Evolutionary conservation across 257 asterid genomes (phyloP).

Genomic region (Ballota nigra): DNA sequence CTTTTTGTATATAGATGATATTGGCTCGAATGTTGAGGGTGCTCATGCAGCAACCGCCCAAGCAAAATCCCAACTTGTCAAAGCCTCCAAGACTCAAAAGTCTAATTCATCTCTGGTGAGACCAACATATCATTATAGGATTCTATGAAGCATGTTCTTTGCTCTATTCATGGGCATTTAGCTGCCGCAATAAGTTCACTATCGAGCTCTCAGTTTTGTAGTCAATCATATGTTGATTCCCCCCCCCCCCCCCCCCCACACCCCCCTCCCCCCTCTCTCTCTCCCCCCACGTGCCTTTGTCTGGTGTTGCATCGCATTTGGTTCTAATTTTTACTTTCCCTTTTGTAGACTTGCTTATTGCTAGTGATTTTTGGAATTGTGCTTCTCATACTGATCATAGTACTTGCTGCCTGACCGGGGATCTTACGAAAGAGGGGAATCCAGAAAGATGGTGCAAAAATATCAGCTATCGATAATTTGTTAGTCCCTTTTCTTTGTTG

Average conservation of each 20-base stretch:
- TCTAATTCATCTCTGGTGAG: slow-evolving; percentile 94
- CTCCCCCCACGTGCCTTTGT: neutral
- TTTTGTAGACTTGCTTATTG: slow-evolving; percentile 74
- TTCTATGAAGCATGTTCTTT: neutral
- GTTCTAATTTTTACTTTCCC: neutral
- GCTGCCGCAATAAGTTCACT: too few relatives aligned
- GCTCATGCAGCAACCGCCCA: slow-evolving; percentile 85
- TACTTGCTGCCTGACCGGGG: slow-evolving; percentile 54
- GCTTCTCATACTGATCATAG: slow-evolving; percentile 69
- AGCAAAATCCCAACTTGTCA: slow-evolving; percentile 75
- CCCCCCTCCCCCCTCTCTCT: neutral
- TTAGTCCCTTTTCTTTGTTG: slow-evolving; percentile 17
- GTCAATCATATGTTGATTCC: too few relatives aligned
- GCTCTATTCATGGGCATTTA: too few relatives aligned
- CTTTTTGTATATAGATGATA: slow-evolving; percentile 52
- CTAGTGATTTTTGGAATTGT: slow-evolving; percentile 81
- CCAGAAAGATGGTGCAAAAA: slow-evolving; percentile 16
- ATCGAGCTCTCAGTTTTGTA: too few relatives aligned
- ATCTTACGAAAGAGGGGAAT: neutral
- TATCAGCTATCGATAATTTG: slow-evolving; percentile 6
- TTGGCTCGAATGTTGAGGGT: slow-evolving; percentile 77
- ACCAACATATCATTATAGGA: neutral
- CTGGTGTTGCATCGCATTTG: neutral
- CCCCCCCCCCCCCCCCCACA: too few relatives aligned
- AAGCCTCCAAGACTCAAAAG: slow-evolving; percentile 85